Conservation (phyloP, 805 yeast species). For the Saccharomycopsis fermentans region DNA sequence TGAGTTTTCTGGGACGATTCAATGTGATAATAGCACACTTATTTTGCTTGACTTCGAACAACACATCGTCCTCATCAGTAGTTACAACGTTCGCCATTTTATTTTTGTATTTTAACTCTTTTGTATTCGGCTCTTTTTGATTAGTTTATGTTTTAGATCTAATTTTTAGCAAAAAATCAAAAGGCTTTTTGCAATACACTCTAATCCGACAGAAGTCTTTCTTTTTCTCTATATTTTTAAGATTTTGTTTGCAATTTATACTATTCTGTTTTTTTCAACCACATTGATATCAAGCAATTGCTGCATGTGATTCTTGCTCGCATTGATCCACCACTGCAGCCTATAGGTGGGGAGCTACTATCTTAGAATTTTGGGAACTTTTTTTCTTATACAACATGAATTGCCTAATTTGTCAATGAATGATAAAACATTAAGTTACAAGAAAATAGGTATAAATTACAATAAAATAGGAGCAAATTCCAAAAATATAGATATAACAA, state of each 20-base stretch:
- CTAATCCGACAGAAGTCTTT: too few species aligned
- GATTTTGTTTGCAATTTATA: too few species aligned
- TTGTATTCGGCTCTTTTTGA: too few species aligned
- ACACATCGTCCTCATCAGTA: slow-evolving; percentile 14
- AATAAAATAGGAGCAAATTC: too few species aligned
- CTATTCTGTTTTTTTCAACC: too few species aligned
- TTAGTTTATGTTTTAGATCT: too few species aligned
- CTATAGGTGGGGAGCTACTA: background rate
- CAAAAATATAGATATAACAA: too few species aligned
- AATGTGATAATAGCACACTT: slow-evolving; percentile 4
- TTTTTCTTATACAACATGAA: background rate
- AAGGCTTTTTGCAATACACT: too few species aligned
- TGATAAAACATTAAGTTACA: background rate
- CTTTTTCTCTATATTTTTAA: too few species aligned
- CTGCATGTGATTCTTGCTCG: background rate
- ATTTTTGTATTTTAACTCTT: slow-evolving; percentile 52
- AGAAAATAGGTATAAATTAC: background rate
- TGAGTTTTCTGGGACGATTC: slow-evolving; percentile 17
- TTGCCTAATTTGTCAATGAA: background rate
- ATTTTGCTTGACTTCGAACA: slow-evolving; percentile 40
- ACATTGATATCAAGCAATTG: too few species aligned
- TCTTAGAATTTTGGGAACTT: background rate
- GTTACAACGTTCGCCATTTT: slow-evolving; percentile 45
- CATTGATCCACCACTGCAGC: background rate
- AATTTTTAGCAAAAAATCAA: too few species aligned